phyloP scores from a whole-genome alignment of 2,329 filamentous ascomycete species.

The Colletotrichum graminicola region DNA sequence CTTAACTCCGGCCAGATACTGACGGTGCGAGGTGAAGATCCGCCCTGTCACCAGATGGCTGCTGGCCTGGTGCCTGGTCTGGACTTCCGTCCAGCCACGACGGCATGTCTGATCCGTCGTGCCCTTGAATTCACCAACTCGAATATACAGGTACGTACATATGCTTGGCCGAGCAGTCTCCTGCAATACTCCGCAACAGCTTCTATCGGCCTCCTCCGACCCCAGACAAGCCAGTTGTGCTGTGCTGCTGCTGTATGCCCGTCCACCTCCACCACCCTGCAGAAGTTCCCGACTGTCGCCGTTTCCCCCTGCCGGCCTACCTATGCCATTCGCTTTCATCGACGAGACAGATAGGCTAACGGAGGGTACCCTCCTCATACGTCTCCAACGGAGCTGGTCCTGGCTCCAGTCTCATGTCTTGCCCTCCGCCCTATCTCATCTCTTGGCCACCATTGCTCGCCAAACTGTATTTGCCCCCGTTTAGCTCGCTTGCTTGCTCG shows the following conservation, averaged over 20 bases:
- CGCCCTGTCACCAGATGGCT: not conserved
- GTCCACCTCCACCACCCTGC: slow-evolving; percentile 18
- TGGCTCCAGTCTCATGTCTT: slow-evolving; percentile 12
- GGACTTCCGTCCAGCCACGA: not conserved
- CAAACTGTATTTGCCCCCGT: not conserved
- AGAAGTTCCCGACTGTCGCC: slow-evolving; percentile 19
- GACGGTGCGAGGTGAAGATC: not conserved
- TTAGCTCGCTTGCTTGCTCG: slow-evolving; percentile 1
- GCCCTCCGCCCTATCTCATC: slow-evolving; percentile 28
- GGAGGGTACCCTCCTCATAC: slow-evolving; percentile 14
- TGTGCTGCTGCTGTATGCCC: not conserved
- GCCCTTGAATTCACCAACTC: not conserved
- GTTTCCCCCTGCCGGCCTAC: slow-evolving; percentile 25
- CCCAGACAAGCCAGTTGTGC: slow-evolving; percentile 1
- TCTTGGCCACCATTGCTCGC: slow-evolving; percentile 17
- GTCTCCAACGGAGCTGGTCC: slow-evolving; percentile 13
- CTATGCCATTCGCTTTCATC: slow-evolving; percentile 9
- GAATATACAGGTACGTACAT: not conserved
- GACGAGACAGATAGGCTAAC: slow-evolving; percentile 31
- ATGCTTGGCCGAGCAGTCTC: not conserved
- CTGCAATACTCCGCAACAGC: slow-evolving; percentile 1
- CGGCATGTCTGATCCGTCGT: not conserved
- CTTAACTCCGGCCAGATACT: not conserved
- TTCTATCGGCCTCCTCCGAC: slow-evolving; percentile 25
- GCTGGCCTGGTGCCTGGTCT: not conserved